Percentiles rank a stretch among this genome's conserved stretches.
Evolutionary conservation across 768 basidiomycete genomes (phyloP).

Genomic region (Coprinellus micaceus): DNA sequence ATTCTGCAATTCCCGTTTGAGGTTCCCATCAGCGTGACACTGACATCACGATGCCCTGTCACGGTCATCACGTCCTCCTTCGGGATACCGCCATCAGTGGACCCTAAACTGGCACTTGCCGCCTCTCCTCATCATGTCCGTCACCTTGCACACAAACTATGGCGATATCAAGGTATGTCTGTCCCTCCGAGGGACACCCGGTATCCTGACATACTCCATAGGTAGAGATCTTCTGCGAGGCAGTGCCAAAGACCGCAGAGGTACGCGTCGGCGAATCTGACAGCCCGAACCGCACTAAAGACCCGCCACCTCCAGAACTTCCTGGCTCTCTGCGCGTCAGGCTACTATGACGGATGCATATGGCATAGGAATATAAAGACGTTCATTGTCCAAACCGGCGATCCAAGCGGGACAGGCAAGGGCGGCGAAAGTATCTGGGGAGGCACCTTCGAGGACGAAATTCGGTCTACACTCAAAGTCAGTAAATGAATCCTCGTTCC

Average conservation of each 20-base stretch:
- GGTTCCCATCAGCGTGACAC: conserved; percentile 15
- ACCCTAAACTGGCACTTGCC: conserved; percentile 28
- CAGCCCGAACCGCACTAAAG: conserved; percentile 10
- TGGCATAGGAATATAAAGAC: conserved; percentile 95
- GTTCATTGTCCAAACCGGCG: conserved; percentile 95
- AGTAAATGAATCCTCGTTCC: too few species aligned
- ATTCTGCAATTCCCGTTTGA: conserved; percentile 10
- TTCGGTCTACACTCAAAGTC: conserved; percentile 92
- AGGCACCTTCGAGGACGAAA: conserved; percentile 85
- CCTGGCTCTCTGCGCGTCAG: conserved; percentile 87
- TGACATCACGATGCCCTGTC: conserved; percentile 22
- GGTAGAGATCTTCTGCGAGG: conserved; percentile 97
- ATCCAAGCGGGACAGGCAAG: conserved; percentile 87
- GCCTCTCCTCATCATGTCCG: conserved; percentile 51
- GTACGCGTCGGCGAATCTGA: conserved; percentile 34
- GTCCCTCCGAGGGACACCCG: conserved; percentile 2
- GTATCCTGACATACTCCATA: conserved; percentile 26
- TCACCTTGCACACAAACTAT: conserved; percentile 90
- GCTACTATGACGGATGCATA: conserved; percentile 77
- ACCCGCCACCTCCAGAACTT: conserved; percentile 82
- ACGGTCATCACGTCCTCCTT: conserved; percentile 3
- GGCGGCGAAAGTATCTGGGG: conserved; percentile 98
- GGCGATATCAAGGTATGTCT: conserved; percentile 84
- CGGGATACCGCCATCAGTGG: not conserved
- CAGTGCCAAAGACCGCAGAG: conserved; percentile 93